These are phyloP conservation scores for Leccinum fibrillosum DNA, from an alignment of 768 basidiomycete genomes.

Conservation along the genomic window DNA sequence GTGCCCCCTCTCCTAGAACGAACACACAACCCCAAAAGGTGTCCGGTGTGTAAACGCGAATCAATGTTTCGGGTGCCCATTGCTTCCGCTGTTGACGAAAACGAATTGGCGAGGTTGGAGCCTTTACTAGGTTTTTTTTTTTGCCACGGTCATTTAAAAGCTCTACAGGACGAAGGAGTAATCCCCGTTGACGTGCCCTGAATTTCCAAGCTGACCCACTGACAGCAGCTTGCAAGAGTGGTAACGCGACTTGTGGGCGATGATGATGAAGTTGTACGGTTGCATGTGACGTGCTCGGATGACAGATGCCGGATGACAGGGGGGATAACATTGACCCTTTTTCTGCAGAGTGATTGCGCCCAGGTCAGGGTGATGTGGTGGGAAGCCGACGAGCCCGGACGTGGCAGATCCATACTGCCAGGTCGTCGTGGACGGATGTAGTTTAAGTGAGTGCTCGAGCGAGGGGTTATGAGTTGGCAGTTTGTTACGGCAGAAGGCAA, in stretches of 20 bases:
- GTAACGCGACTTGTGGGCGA: constrained; percentile 13
- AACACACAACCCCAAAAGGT: constrained; percentile 1
- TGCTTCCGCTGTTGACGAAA: not conserved
- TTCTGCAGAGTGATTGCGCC: constrained; percentile 20
- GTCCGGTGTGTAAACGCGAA: not conserved
- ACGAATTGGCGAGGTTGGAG: constrained; percentile 3
- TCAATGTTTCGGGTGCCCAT: not conserved
- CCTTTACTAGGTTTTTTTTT: not conserved
- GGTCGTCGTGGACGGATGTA: constrained; percentile 9
- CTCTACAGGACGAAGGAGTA: constrained; percentile 22
- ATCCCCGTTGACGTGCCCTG: constrained; percentile 31
- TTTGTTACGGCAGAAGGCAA: constrained; percentile 1
- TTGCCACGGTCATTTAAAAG: constrained; percentile 21
- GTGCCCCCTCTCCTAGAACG: not conserved
- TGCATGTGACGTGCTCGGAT: constrained; percentile 14
- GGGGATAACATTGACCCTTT: constrained; percentile 11
- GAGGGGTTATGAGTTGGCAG: constrained; percentile 9
- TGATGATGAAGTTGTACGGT: constrained; percentile 1
- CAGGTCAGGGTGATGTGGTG: constrained; percentile 13
- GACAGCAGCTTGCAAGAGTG: constrained; percentile 11
- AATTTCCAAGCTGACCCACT: constrained; percentile 19
- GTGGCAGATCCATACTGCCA: constrained; percentile 1
- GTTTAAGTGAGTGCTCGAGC: constrained; percentile 10
- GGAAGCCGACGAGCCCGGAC: constrained; percentile 16
- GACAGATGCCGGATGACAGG: constrained; percentile 7